Base-by-base conservation (phyloP, 305 asterid genomes). In the Solanum aculeatissimum region DNA sequence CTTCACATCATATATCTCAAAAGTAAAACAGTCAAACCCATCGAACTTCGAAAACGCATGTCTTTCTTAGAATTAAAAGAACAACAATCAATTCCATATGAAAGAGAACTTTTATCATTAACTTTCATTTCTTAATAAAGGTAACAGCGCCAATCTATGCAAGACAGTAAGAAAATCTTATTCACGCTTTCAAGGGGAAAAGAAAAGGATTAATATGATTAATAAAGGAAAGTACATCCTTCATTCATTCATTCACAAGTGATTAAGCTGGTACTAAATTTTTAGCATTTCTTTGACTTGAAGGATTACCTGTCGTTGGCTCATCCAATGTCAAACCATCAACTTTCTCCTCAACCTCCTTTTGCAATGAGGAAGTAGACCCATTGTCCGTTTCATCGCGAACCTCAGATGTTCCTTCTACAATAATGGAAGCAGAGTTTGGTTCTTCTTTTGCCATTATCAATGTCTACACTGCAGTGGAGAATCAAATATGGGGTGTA, bases 291-390 rank as follows among this genome's bases (percentile, higher is more conserved):
- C 54, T 69, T 32, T 43, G 72, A 53, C 60, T 72, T 47, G 58
- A 42, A 12, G 71, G 80, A 32, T 45, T 79, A 95, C 98, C 98
- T 91, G 89, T 91, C 27, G 19, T 10, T 55, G 92, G 90, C 85
- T 86, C 97, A 80, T 91, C 94, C 86, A 92, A 83, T 53, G 83
- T 86, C 84, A 95, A 87, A 83, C 82, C 93, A 49, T 83, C 91
- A 35, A 91, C 87, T 87, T 93, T 91, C 84, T 90, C 96, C 87
- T 86, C 95, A 53, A 90, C 77, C 74, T 89, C 96, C 25, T 85
- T 87, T 81, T 86, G 86, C 32, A 51, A 85, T 72, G 84, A 53
- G 82, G 89, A 69, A 86, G 86, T 60, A 45, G 80, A 54, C 81
- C 86, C 78, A 49, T 87, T 84, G 88, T 84, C 84, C 23, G 81